These are phyloP conservation scores for Sugiyamaella xylanicola DNA, from an alignment of 1,139 yeast species.

Conservation along the genomic window DNA sequence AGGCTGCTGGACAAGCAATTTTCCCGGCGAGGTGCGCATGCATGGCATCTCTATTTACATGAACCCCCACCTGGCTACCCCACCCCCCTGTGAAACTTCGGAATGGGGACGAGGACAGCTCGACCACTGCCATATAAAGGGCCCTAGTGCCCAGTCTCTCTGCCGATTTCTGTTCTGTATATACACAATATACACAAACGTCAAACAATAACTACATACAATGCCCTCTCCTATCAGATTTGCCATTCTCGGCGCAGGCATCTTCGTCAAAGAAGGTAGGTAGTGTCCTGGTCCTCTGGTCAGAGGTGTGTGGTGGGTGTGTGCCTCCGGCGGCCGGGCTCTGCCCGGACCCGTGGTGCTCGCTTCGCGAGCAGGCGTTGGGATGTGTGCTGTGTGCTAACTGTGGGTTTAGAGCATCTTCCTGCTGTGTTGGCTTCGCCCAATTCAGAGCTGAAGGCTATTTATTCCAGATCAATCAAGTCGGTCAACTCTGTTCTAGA, in stretches of 20 bases:
- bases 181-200: too few relatives aligned
- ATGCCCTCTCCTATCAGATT: conserved; percentile 20
- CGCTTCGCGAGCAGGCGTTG: background rate
- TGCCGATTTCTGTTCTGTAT: too few relatives aligned
- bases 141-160: background rate
- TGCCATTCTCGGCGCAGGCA: conserved; percentile 33
- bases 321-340: background rate
- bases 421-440: conserved; percentile 28
- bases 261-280: conserved; percentile 27
- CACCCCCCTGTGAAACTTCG: conserved; percentile 3
- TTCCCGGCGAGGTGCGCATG: background rate
- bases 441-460: conserved; percentile 28
- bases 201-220: too few relatives aligned
- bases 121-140: background rate
- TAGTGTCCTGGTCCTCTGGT: too few relatives aligned
- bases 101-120: background rate
- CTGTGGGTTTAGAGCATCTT: conserved; percentile 27
- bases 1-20: background rate
- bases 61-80: conserved; percentile 12
- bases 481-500: conserved; percentile 24
- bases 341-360: background rate
- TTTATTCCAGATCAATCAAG: conserved; percentile 28
- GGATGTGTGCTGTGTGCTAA: background rate
- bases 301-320: too few relatives aligned
- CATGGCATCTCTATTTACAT: background rate